phyloP scores from a whole-genome alignment of 345 rosid genomes.

The Populus nigra region DNA sequence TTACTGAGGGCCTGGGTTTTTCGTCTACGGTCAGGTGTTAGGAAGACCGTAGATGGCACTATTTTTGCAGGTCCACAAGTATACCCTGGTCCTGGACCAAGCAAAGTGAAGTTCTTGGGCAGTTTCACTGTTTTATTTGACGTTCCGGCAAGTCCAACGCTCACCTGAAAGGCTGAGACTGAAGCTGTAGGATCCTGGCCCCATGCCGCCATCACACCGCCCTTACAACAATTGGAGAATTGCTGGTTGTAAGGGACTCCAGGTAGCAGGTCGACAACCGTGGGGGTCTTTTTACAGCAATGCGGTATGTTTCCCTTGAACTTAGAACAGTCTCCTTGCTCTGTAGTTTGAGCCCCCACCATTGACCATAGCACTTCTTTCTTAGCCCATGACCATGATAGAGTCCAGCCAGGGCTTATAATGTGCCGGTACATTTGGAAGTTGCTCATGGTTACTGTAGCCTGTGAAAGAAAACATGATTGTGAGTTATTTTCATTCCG shows the following conservation, averaged over 20 bases:
- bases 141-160: conserved; percentile 64
- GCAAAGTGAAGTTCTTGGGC: conserved; percentile 60
- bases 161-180: conserved; percentile 61
- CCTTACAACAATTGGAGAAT: conserved; percentile 63
- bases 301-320: conserved; percentile 66
- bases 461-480: conserved; percentile 30
- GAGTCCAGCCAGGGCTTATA: conserved; percentile 60
- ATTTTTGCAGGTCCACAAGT: conserved; percentile 60
- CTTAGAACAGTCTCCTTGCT: conserved; percentile 83
- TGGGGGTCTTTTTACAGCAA: conserved; percentile 49
- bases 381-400: conserved; percentile 70
- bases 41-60: conserved; percentile 54
- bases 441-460: conserved; percentile 57
- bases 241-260: conserved; percentile 72
- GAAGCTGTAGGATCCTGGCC: conserved; percentile 58
- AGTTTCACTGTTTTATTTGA: conserved; percentile 61
- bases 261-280: conserved; percentile 61
- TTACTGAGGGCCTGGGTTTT: conserved; percentile 68
- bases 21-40: conserved; percentile 51
- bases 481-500: background rate
- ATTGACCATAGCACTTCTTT: conserved; percentile 76
- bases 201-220: conserved; percentile 59
- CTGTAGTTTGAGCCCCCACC: conserved; percentile 68
- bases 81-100: conserved; percentile 67
- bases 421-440: conserved; percentile 61